Conservation (phyloP, 164 flowering plant species). For the Piper betle region DNA sequence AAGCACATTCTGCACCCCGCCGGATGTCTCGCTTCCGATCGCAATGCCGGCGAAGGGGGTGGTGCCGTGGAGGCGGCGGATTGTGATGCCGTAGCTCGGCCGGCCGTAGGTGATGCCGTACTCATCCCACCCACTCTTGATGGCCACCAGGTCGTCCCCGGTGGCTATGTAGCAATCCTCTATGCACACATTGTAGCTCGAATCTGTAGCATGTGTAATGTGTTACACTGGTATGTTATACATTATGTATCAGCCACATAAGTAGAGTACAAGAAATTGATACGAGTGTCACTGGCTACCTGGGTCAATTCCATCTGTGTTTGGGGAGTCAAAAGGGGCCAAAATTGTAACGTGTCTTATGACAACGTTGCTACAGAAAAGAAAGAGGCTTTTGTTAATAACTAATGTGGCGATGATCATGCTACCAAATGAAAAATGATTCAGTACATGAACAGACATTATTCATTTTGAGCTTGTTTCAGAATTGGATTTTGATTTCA, state of each 20-base stretch:
- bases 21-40: conserved; percentile 91
- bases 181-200: conserved; percentile 81
- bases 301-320: conserved; percentile 75
- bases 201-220: conserved; percentile 37
- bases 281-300: too few relatives aligned
- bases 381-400: background rate
- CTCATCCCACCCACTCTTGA: conserved; percentile 98
- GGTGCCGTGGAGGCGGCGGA: conserved; percentile 77
- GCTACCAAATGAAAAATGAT: too few relatives aligned
- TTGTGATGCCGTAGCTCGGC: conserved; percentile 59
- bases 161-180: conserved; percentile 83
- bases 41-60: conserved; percentile 90
- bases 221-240: too few relatives aligned
- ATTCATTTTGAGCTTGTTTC: too few relatives aligned
- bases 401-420: too few relatives aligned
- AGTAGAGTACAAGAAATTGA: too few relatives aligned
- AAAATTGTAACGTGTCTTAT: conserved; percentile 67
- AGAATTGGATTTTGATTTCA: too few relatives aligned
- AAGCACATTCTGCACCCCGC: conserved; percentile 61
- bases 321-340: conserved; percentile 87
- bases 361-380: conserved; percentile 67
- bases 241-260: too few relatives aligned
- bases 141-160: conserved; percentile 84
- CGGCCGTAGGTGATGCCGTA: conserved; percentile 76
- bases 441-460: too few relatives aligned